A percentile compares a stretch with the other conserved stretches of the same genome.
Conservation (phyloP, 1,284 basidiomycete genomes). For the Irpex lacteus region DNA sequence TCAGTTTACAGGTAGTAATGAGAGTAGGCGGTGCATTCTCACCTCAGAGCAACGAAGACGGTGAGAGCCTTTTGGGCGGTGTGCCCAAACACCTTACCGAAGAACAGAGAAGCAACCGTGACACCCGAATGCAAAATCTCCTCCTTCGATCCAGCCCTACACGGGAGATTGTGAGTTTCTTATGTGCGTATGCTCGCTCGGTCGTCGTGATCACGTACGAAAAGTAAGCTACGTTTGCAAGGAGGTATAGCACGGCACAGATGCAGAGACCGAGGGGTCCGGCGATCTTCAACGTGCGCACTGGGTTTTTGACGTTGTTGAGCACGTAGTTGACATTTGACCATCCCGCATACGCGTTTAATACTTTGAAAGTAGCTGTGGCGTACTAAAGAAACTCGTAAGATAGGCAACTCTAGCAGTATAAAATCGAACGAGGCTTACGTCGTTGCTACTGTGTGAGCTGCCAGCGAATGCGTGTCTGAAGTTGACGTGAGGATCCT, state of each 20-base stretch:
- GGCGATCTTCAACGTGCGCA: constrained; percentile 60
- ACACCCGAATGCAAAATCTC: constrained; percentile 58
- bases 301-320: constrained; percentile 60
- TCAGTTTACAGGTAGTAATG: not conserved
- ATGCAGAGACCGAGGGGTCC: constrained; percentile 55
- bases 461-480: constrained; percentile 39
- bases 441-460: constrained; percentile 66
- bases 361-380: constrained; percentile 52
- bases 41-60: constrained; percentile 47
- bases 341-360: constrained; percentile 41
- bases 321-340: constrained; percentile 30
- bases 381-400: constrained; percentile 35
- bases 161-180: not conserved
- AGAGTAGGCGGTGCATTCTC: not conserved
- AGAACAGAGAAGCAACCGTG: constrained; percentile 67
- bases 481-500: constrained; percentile 41
- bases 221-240: constrained; percentile 64
- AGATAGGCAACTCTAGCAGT: not conserved
- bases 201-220: constrained; percentile 47
- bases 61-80: constrained; percentile 60
- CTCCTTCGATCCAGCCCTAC: constrained; percentile 53
- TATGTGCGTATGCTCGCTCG: constrained; percentile 18
- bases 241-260: constrained; percentile 50
- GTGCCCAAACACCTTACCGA: constrained; percentile 64
- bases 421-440: constrained; percentile 17